A percentile compares a stretch with the other conserved stretches of the same genome.
These are phyloP conservation scores for Penicillium herquei DNA, from an alignment of 495 filamentous ascomycete genomes.

Conservation along the genomic window DNA sequence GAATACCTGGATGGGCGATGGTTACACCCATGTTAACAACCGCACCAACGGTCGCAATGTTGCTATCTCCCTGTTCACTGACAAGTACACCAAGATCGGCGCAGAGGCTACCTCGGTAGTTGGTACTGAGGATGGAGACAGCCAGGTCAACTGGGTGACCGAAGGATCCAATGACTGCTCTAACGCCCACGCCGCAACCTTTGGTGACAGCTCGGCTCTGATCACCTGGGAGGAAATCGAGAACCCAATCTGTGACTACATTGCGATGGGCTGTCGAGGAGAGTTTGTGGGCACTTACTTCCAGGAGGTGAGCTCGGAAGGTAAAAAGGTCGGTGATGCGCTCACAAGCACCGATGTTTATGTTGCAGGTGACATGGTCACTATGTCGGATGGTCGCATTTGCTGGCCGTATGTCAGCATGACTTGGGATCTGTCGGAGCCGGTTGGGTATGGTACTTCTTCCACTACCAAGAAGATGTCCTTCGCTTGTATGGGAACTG, in stretches of 20 bases:
- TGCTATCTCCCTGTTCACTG: conserved; percentile 44
- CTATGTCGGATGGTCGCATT: conserved; percentile 42
- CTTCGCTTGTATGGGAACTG: conserved; percentile 41
- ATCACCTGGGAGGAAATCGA: conserved; percentile 55
- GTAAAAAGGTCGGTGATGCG: conserved; percentile 41
- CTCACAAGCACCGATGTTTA: conserved; percentile 41
- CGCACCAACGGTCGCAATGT: conserved; percentile 52
- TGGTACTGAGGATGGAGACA: conserved; percentile 48
- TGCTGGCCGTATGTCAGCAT: conserved; percentile 58
- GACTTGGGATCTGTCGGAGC: conserved; percentile 41
- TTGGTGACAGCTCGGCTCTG: conserved; percentile 43
- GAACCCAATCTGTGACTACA: conserved; percentile 43
- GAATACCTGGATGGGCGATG: conserved; percentile 51
- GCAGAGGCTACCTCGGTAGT: conserved; percentile 44
- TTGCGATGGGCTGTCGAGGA: conserved; percentile 53
- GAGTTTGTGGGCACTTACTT: conserved; percentile 50
- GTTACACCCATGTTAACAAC: conserved; percentile 45
- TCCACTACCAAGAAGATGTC: conserved; percentile 39
- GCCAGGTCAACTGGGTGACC: conserved; percentile 53
- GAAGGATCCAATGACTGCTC: conserved; percentile 45
- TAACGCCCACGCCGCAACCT: conserved; percentile 52
- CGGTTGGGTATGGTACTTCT: conserved; percentile 24
- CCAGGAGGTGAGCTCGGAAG: conserved; percentile 45
- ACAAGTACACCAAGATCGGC: conserved; percentile 51
- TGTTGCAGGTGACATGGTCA: conserved; percentile 54